Percentiles rank a stretch among this genome's conserved stretches.
Conservation (phyloP, 805 yeast species). For the Scheffersomyces coipomensis region DNA sequence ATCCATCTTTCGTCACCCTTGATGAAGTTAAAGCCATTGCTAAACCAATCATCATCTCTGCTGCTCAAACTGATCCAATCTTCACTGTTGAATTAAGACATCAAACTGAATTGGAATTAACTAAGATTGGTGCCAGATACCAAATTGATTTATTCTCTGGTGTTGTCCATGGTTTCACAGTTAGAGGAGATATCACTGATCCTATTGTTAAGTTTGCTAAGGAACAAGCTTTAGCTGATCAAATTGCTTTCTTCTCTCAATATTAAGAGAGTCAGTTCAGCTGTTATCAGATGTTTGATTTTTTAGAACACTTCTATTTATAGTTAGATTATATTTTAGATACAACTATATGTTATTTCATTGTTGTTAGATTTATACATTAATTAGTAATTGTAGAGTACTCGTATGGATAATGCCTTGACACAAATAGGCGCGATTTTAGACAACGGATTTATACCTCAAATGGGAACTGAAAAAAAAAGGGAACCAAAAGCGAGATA, state of each 20-base stretch:
- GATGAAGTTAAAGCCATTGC: slow-evolving; percentile 62
- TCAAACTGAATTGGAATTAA: slow-evolving; percentile 57
- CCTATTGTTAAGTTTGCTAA: slow-evolving; percentile 61
- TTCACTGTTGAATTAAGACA: slow-evolving; percentile 66
- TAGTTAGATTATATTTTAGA: no score
- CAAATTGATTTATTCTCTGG: slow-evolving; percentile 63
- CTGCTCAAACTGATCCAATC: slow-evolving; percentile 67
- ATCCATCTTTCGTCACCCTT: slow-evolving; percentile 70
- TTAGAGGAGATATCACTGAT: slow-evolving; percentile 65
- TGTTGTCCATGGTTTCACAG: slow-evolving; percentile 75
- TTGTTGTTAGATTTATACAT: no score
- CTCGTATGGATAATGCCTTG: no score
- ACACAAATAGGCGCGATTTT: no score
- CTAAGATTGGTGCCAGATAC: slow-evolving; percentile 43
- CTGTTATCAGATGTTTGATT: no score
- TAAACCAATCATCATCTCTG: slow-evolving; percentile 64
- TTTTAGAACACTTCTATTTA: no score
- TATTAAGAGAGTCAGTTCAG: neutral
- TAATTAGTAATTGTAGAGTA: no score
- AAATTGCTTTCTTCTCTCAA: slow-evolving; percentile 23
- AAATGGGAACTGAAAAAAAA: no score
- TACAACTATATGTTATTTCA: no score
- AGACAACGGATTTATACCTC: no score
- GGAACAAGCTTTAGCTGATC: slow-evolving; percentile 58
- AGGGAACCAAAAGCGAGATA: no score